Conservation (phyloP, 345 rosid species). For the Populus ilicifolia region DNA sequence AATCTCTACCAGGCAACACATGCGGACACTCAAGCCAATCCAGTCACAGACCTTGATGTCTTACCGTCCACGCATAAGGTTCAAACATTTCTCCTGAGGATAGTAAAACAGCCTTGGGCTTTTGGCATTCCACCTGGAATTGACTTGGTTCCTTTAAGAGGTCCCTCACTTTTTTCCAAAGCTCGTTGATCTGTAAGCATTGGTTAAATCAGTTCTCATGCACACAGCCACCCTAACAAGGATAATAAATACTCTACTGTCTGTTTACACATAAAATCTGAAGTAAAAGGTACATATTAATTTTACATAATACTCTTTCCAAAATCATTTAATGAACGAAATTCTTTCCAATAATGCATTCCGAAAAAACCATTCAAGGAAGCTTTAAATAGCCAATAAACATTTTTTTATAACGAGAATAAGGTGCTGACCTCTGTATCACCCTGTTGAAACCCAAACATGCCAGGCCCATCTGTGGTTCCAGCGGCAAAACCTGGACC, state of each 20-base stretch:
- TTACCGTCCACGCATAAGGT: constrained; percentile 60
- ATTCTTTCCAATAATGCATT: neutral
- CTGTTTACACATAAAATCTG: too few relatives aligned
- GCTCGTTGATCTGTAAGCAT: constrained; percentile 34
- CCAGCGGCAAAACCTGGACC: constrained; percentile 67
- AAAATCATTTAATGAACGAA: neutral
- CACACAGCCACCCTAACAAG: too few relatives aligned
- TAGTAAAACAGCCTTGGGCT: constrained; percentile 50
- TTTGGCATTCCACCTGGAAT: constrained; percentile 50
- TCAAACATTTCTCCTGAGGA: constrained; percentile 52
- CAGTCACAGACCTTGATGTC: neutral
- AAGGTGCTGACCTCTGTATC: constrained; percentile 41
- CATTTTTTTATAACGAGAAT: neutral
- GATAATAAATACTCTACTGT: too few relatives aligned
- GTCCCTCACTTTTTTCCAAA: constrained; percentile 46
- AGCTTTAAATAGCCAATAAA: neutral
- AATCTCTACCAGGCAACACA: neutral
- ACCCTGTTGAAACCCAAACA: constrained; percentile 56
- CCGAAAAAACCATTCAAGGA: too few relatives aligned
- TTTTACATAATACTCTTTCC: too few relatives aligned
- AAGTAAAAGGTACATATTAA: too few relatives aligned
- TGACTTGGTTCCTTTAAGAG: constrained; percentile 44
- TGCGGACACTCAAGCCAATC: too few relatives aligned
- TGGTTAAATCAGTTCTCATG: neutral
- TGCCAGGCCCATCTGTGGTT: constrained; percentile 60